Evolutionary conservation across 2,329 filamentous ascomycete genomes (phyloP), one percentile per base, ranked within the genome.

Genomic region (Colletotrichum theobromicola): DNA sequence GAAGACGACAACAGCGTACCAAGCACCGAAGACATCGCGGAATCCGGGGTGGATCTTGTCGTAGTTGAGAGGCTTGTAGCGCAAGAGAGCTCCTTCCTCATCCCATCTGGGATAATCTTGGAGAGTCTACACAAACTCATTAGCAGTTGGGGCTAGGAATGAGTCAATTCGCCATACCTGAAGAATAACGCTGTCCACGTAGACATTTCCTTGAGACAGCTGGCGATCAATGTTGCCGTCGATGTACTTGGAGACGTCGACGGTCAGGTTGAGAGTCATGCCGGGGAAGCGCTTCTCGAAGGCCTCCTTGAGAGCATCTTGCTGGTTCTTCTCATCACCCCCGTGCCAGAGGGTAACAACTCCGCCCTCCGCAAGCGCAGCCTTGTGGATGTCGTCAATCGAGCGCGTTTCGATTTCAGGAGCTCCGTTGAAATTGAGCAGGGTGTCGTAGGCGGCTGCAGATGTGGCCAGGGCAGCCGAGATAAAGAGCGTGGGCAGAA

Each of bases 191-290:
- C 84, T 85, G 77, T 91, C 89, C 26, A 87, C 83, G 9, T 81
- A 82, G 10, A 85, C 80, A 5, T 80, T 81, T 9, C 81, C 79
- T 2, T 77, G 73, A 6, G 83, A 84, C 2, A 89, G 79, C 69
- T 88, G 86, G 57, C 83, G 79, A 76, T 91, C 88, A 15, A 90
- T 77, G 18, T 82, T 81, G 18, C 77, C 81, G 70, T 89, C 86
- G 76, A 88, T 88, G 75, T 90, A 91, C 77, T 90, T 91, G 72
- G 88, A 90, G 87, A 91, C 77, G 90, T 91, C 72, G 88, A 90
- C 87, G 0, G 88, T 90, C 37, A 89, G 50, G 76, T 90, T 89
- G 30, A 90, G 83, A 7, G 83, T 87, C 72, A 90, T 85, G 7
- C 84, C 84, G 0, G 88, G 88, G 77, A 90, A 90, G 1, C 82